Conservation (phyloP, 495 filamentous ascomycete genomes). For the Annulohypoxylon nitens region DNA sequence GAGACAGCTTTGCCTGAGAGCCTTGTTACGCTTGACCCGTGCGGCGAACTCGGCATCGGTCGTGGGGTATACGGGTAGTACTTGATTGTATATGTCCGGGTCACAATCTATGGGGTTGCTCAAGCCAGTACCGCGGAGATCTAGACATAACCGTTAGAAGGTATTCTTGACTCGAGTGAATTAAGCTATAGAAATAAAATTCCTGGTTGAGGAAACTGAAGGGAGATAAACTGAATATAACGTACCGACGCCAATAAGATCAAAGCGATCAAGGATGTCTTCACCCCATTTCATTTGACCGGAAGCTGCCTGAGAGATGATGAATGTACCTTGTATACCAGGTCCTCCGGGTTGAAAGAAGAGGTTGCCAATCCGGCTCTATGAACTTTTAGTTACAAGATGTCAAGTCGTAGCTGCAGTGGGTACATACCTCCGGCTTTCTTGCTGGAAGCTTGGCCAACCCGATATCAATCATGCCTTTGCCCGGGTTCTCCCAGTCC, state of each 20-base stretch:
- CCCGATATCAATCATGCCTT: neutral
- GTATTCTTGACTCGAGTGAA: neutral
- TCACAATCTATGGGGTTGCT: conserved; percentile 53
- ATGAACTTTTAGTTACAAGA: neutral
- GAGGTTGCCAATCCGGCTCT: neutral
- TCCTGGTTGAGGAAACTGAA: neutral
- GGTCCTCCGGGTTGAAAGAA: conserved; percentile 7
- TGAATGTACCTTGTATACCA: neutral
- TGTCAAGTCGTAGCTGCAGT: neutral
- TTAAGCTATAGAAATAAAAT: neutral
- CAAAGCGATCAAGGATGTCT: conserved; percentile 27
- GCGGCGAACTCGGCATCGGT: conserved; percentile 34
- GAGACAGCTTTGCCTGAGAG: conserved; percentile 51
- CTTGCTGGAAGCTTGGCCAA: neutral
- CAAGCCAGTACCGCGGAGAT: conserved; percentile 39
- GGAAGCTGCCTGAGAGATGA: neutral
- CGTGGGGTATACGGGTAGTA: conserved; percentile 33
- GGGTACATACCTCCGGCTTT: neutral
- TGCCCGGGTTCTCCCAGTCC: neutral
- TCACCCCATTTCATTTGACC: conserved; percentile 1
- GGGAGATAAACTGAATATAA: neutral
- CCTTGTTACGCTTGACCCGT: conserved; percentile 34
- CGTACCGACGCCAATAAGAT: conserved; percentile 28
- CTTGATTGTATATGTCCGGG: conserved; percentile 45
- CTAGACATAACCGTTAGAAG: neutral